A percentile compares a stretch with the other conserved stretches of the same genome.
These are phyloP conservation scores for Pyrenula aspistea DNA, from an alignment of 495 filamentous ascomycete genomes.

Conservation along the genomic window DNA sequence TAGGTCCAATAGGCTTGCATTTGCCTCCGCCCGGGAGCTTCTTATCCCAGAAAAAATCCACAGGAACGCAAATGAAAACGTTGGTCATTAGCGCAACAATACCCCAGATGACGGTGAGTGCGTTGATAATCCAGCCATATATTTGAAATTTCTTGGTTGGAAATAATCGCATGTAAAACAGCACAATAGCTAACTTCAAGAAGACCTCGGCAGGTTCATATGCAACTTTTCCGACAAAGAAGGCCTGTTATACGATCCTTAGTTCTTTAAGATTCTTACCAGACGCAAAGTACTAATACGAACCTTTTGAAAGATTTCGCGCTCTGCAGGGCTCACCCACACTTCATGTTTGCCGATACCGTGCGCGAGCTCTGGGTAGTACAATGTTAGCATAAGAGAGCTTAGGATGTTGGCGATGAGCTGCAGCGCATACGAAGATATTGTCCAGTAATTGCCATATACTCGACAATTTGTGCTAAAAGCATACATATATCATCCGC, in stretches of 20 bases:
- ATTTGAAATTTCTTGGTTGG: not conserved
- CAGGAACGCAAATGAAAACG: not conserved
- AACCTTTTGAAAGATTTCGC: not conserved
- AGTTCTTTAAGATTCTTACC: too few species aligned
- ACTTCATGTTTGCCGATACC: not conserved
- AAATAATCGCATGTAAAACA: not conserved
- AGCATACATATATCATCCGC: not conserved
- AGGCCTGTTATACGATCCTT: too few species aligned
- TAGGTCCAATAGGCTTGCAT: not conserved
- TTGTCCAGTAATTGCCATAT: not conserved
- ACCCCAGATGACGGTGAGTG: not conserved
- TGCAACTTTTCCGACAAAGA: not conserved
- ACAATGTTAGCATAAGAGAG: too few species aligned
- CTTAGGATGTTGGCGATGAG: too few species aligned
- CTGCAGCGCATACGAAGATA: not conserved
- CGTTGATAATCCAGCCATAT: not conserved
- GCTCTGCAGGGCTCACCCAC: not conserved
- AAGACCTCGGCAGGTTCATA: not conserved
- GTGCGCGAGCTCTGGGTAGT: not conserved
- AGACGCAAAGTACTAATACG: too few species aligned
- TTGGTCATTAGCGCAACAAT: not conserved
- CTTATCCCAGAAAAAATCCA: not conserved
- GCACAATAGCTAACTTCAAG: not conserved
- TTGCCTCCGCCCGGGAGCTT: not conserved
- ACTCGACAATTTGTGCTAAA: not conserved